These are phyloP conservation scores for Phialemoniopsis sp. DNA, from an alignment of 2,329 filamentous ascomycete species.

Conservation along the genomic window DNA sequence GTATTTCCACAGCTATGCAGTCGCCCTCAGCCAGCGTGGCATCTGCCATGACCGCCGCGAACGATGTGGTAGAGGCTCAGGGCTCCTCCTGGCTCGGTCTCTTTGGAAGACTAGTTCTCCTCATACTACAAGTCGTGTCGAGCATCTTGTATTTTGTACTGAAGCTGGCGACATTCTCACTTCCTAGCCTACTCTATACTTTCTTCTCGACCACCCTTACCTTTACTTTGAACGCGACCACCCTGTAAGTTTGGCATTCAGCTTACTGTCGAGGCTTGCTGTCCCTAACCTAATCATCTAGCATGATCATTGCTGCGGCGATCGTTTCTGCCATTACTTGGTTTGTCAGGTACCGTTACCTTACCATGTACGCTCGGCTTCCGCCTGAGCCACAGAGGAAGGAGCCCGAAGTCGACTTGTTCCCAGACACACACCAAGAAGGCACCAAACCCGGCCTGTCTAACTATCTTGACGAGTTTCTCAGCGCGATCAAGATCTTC, in stretches of 20 bases:
- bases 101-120: constrained; percentile 50
- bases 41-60: constrained; percentile 31
- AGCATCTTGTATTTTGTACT: constrained; percentile 72
- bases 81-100: constrained; percentile 51
- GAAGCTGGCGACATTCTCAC: constrained; percentile 79
- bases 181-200: constrained; percentile 85
- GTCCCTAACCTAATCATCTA: constrained; percentile 23
- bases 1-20: constrained; percentile 15
- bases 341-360: constrained; percentile 90
- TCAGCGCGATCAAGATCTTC: constrained; percentile 98
- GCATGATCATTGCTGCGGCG: constrained; percentile 71
- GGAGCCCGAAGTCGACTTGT: constrained; percentile 91
- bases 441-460: constrained; percentile 85
- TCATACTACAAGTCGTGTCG: constrained; percentile 50
- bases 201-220: constrained; percentile 91
- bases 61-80: constrained; percentile 28
- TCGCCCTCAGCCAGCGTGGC: constrained; percentile 24
- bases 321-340: constrained; percentile 85
- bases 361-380: constrained; percentile 94
- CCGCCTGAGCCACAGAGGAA: constrained; percentile 94
- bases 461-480: constrained; percentile 97
- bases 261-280: not conserved
- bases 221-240: constrained; percentile 98
- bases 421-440: constrained; percentile 87
- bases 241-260: constrained; percentile 56